Evolutionary conservation across 208 protist species (phyloP).

Genomic region (Balamuthia mandrillaris): DNA sequence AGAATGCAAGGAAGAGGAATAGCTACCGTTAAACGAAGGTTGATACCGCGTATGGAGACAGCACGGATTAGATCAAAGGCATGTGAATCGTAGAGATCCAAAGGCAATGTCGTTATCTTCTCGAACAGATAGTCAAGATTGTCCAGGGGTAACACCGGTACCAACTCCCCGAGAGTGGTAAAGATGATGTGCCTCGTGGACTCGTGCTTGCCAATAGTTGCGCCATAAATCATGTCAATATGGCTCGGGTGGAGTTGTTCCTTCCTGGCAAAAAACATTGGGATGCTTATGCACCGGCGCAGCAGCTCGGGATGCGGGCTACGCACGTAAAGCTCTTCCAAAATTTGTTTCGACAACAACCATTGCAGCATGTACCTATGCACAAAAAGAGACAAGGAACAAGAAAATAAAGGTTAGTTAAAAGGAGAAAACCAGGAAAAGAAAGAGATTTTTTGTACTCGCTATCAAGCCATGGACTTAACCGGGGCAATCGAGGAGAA

Average conservation of each 20-base stretch:
- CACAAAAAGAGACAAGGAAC: not conserved
- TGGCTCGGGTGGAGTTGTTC: constrained; percentile 44
- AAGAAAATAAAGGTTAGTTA: not conserved
- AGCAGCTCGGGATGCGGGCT: constrained; percentile 53
- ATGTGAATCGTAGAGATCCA: constrained; percentile 25
- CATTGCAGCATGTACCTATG: constrained; percentile 47
- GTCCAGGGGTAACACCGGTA: not conserved
- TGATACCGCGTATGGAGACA: constrained; percentile 19
- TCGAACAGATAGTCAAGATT: constrained; percentile 55
- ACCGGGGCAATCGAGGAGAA: too few species aligned
- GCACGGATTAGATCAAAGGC: constrained; percentile 35
- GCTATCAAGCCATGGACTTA: not conserved
- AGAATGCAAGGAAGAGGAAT: not conserved
- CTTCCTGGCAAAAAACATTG: constrained; percentile 48
- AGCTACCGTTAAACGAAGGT: not conserved
- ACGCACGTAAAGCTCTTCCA: constrained; percentile 52
- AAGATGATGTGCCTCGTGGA: constrained; percentile 54
- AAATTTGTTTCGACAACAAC: constrained; percentile 49
- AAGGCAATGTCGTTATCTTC: constrained; percentile 50
- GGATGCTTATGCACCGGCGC: constrained; percentile 51
- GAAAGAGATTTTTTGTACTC: not conserved
- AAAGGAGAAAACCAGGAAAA: not conserved
- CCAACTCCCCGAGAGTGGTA: constrained; percentile 35
- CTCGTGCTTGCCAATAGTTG: constrained; percentile 54
- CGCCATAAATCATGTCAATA: constrained; percentile 56